Base-by-base conservation (phyloP, 2,329 filamentous ascomycete species). In the Hawksworthiomyces lignivorus region DNA sequence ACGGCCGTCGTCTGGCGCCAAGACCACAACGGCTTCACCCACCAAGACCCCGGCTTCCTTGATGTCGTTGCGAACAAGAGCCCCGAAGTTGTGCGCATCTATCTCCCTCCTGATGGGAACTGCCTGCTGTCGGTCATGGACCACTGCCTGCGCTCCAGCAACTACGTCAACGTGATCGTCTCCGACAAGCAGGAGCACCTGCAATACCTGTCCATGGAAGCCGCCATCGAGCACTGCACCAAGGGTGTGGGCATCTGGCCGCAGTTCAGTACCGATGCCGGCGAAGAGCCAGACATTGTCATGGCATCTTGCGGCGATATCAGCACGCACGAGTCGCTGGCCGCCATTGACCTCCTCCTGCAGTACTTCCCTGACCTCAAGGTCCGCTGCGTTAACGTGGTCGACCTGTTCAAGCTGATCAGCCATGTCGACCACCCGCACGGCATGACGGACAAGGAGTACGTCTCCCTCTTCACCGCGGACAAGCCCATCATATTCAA, bases 11-110 rank as follows among this genome's bases (percentile, higher is more conserved):
- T 88, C 44, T 88, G 84, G 84, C 69, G 84, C 53, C 84, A 88
- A 65, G 84, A 88, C 50, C 84, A 88, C 68, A 89, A 88, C 54
- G 84, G 84, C 27, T 89, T 89, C 64, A 87, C 82, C 0, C 84
- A 88, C 57, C 84, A 88, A 41, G 48, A 52, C 50, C 84, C 84
- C 0, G 83, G 83, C 29, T 89, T 89, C 71, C 72, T 89, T 11
- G 83, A 87, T 50, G 80, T 88, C 0, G 75, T 89, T 3, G 80
- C 78, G 51, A 88, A 89, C 67, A 88, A 88, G 67, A 82, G 76
- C 50, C 84, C 84, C 7, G 82, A 87, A 52, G 81, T 88, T 5
- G 83, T 87, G 14, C 80, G 84, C 41, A 87, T 89, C 55, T 89
- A 89, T 58, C 74, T 89, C 4, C 84, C 84, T 18, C 84, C 84